Conservation (phyloP, 495 filamentous ascomycete species). For the Entonaema liquescens region DNA sequence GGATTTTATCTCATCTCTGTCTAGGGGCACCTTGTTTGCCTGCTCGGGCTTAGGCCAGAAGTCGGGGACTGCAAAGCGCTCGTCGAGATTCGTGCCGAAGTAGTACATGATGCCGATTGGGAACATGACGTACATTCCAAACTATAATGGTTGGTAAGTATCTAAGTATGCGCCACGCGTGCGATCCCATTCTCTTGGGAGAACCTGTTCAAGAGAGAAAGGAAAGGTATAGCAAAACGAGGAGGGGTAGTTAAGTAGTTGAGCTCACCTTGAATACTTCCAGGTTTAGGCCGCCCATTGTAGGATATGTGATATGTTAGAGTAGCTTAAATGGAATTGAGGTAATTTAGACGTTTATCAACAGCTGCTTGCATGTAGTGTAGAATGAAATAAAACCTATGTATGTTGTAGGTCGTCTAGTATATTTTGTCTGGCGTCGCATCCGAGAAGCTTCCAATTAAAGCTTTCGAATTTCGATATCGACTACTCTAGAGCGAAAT, state of each 20-base stretch:
- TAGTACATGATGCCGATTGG: slow-evolving; percentile 99
- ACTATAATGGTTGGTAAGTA: slow-evolving; percentile 62
- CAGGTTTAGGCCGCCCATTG: slow-evolving; percentile 86
- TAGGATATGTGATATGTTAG: slow-evolving; percentile 31
- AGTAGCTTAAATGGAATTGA: slow-evolving; percentile 35
- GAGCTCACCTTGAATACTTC: slow-evolving; percentile 89
- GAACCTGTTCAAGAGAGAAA: too few relatives aligned
- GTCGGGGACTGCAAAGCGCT: slow-evolving; percentile 82
- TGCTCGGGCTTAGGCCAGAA: slow-evolving; percentile 94
- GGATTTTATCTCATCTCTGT: slow-evolving; percentile 83
- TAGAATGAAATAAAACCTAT: background rate
- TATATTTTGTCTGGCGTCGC: background rate
- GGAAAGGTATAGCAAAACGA: background rate
- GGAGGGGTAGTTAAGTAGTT: slow-evolving; percentile 4
- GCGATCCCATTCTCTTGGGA: too few relatives aligned
- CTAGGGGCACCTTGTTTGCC: slow-evolving; percentile 87
- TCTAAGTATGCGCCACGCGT: background rate
- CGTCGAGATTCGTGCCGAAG: slow-evolving; percentile 97
- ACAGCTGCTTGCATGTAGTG: slow-evolving; percentile 1
- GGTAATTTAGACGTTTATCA: background rate
- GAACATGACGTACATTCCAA: slow-evolving; percentile 98
- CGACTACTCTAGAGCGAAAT: background rate
- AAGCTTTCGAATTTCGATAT: background rate
- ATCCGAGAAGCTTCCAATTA: slow-evolving; percentile 12
- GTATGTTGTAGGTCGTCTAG: background rate